Conservation (phyloP, 2,329 filamentous ascomycete genomes). For the Cyclaneusma minus region DNA sequence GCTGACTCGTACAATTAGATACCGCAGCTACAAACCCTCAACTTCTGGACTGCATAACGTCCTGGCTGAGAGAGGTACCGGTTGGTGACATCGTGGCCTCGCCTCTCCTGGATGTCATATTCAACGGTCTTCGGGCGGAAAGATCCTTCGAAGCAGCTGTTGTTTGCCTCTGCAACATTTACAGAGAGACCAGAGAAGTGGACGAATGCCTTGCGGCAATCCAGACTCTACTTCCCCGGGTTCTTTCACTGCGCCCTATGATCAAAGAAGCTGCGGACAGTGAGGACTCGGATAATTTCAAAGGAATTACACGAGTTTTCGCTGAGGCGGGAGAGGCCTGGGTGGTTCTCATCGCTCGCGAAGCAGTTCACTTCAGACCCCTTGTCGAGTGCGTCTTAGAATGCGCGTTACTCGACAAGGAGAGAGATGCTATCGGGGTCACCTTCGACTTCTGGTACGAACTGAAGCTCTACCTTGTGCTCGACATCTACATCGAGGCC, state of each 20-base stretch:
- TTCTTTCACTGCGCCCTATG: slow-evolving; percentile 62
- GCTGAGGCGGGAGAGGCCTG: slow-evolving; percentile 87
- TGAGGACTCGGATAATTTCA: slow-evolving; percentile 75
- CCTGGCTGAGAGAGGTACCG: slow-evolving; percentile 89
- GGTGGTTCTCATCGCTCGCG: slow-evolving; percentile 78
- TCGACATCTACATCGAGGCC: slow-evolving; percentile 79
- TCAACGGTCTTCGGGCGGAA: slow-evolving; percentile 62
- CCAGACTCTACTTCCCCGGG: slow-evolving; percentile 63
- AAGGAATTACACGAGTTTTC: slow-evolving; percentile 78
- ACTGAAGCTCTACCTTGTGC: slow-evolving; percentile 84
- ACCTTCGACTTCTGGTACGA: slow-evolving; percentile 99
- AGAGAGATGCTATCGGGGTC: slow-evolving; percentile 79
- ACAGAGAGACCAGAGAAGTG: slow-evolving; percentile 83
- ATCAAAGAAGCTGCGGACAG: slow-evolving; percentile 61
- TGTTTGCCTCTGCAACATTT: slow-evolving; percentile 84
- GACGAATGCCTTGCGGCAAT: slow-evolving; percentile 79
- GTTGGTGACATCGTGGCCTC: slow-evolving; percentile 72
- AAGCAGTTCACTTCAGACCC: slow-evolving; percentile 66
- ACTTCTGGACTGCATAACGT: slow-evolving; percentile 87
- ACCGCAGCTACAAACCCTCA: slow-evolving; percentile 73
- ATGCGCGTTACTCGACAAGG: slow-evolving; percentile 73
- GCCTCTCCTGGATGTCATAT: slow-evolving; percentile 65
- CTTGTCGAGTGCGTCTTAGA: slow-evolving; percentile 88
- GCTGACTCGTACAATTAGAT: slow-evolving; percentile 29
- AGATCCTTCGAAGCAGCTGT: slow-evolving; percentile 73